These are phyloP conservation scores for Chlorella sp. DNA, from an alignment of 139 green algal species.

Conservation along the genomic window DNA sequence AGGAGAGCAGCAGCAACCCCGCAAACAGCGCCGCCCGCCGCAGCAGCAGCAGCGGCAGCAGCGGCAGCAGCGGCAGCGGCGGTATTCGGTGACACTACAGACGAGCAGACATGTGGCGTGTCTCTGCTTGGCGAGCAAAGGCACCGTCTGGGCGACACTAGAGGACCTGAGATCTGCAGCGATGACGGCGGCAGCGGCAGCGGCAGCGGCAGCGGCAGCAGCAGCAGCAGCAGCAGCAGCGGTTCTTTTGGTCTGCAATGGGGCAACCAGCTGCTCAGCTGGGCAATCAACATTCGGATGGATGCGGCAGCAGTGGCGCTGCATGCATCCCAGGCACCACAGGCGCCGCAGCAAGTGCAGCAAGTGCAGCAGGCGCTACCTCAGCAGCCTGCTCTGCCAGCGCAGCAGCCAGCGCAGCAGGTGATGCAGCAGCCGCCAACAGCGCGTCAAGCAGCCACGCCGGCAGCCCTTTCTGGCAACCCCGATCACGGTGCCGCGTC, in stretches of 20 bases:
- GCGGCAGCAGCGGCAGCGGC: neutral
- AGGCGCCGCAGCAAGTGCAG: too few species aligned
- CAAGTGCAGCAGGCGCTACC: neutral
- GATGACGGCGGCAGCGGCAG: neutral
- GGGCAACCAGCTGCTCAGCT: slow-evolving; percentile 37
- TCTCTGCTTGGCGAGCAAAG: neutral
- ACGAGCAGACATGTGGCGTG: neutral
- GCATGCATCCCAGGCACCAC: neutral
- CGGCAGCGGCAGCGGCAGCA: slow-evolving; percentile 6
- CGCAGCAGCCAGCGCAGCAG: neutral
- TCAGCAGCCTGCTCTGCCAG: neutral
- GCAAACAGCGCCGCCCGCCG: neutral
- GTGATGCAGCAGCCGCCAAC: neutral
- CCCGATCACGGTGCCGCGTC: neutral
- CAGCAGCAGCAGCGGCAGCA: neutral
- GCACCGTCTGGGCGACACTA: neutral
- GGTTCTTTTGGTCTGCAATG: slow-evolving; percentile 46
- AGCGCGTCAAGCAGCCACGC: neutral
- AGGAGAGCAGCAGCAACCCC: too few species aligned
- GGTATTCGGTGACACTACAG: neutral
- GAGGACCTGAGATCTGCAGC: neutral
- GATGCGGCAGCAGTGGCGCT: slow-evolving; percentile 1
- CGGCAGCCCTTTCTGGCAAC: neutral
- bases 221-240: slow-evolving; percentile 15
- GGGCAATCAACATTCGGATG: slow-evolving; percentile 13